These are phyloP conservation scores for Leishmania major DNA, from an alignment of 208 protist genomes.

Conservation along the genomic window DNA sequence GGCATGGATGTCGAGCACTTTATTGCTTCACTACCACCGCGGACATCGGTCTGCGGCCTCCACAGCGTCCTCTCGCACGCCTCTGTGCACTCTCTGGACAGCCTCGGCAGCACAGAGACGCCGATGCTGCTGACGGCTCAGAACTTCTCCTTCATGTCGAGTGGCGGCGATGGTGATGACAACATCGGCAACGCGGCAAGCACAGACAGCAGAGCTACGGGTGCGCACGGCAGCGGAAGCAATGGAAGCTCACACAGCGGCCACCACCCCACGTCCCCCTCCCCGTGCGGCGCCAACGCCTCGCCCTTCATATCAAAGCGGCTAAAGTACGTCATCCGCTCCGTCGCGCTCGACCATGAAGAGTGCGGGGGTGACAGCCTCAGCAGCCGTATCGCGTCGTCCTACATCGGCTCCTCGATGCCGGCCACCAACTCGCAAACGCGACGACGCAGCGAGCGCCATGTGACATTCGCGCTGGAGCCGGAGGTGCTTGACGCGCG, in stretches of 20 bases:
- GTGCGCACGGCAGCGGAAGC: not conserved
- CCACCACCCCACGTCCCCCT: not conserved
- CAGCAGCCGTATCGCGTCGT: not conserved
- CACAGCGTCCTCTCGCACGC: constrained; percentile 1
- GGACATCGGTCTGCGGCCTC: constrained; percentile 8
- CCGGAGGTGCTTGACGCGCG: constrained; percentile 32
- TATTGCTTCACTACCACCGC: constrained; percentile 33
- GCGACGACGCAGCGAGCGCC: constrained; percentile 11
- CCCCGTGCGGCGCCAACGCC: not conserved
- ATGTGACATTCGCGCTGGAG: constrained; percentile 34
- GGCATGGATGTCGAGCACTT: constrained; percentile 35
- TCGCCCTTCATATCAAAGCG: constrained; percentile 15
- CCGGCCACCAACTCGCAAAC: constrained; percentile 1
- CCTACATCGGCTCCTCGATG: not conserved
- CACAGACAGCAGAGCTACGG: not conserved
- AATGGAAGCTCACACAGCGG: not conserved
- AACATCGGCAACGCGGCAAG: not conserved
- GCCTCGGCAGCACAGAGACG: constrained; percentile 5
- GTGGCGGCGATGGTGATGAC: constrained; percentile 3
- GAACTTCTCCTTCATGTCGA: constrained; percentile 14
- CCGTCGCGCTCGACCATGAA: constrained; percentile 9
- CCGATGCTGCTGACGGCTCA: constrained; percentile 28
- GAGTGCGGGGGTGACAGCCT: not conserved
- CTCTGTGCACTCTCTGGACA: constrained; percentile 14
- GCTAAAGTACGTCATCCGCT: constrained; percentile 34